Conservation (phyloP, 352 stramenopile species). For the Elongisporangium undulatum region DNA sequence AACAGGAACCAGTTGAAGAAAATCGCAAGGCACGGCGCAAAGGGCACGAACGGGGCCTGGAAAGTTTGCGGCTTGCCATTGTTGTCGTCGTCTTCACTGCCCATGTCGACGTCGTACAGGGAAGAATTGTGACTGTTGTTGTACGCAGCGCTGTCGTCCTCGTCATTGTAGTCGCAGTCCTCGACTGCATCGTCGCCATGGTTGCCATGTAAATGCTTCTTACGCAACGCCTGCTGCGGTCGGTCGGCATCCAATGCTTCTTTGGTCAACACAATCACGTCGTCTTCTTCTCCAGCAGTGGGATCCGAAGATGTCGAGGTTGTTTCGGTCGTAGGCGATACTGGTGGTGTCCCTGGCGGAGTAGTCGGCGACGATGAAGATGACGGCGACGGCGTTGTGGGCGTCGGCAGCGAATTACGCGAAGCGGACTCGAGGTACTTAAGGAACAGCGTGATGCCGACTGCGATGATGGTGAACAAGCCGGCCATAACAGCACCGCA, state of each 20-base stretch:
- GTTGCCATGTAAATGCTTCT: conserved; percentile 3
- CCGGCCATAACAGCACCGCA: conserved; percentile 38
- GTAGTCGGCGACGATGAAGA: neutral
- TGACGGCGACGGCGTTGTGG: neutral
- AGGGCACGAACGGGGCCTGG: conserved; percentile 67
- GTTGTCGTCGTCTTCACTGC: conserved; percentile 18
- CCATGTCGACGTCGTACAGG: neutral
- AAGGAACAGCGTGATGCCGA: conserved; percentile 49
- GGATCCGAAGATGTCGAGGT: conserved; percentile 8
- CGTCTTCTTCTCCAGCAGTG: conserved; percentile 4
- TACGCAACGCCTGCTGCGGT: conserved; percentile 3
- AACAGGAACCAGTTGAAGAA: conserved; percentile 90
- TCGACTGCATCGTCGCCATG: conserved; percentile 3
- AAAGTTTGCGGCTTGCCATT: conserved; percentile 39
- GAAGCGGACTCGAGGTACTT: conserved; percentile 12
- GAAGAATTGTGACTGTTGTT: conserved; percentile 1
- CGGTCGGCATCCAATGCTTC: neutral
- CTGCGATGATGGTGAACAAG: conserved; percentile 43
- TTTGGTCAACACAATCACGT: conserved; percentile 14
- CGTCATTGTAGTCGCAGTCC: neutral
- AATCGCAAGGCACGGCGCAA: conserved; percentile 73
- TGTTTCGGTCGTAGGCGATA: conserved; percentile 2
- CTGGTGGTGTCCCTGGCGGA: neutral
- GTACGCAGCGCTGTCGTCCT: neutral
- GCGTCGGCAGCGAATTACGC: neutral